Base-by-base conservation (phyloP, 2,329 filamentous ascomycete species). In the Diplodia intermedia region DNA sequence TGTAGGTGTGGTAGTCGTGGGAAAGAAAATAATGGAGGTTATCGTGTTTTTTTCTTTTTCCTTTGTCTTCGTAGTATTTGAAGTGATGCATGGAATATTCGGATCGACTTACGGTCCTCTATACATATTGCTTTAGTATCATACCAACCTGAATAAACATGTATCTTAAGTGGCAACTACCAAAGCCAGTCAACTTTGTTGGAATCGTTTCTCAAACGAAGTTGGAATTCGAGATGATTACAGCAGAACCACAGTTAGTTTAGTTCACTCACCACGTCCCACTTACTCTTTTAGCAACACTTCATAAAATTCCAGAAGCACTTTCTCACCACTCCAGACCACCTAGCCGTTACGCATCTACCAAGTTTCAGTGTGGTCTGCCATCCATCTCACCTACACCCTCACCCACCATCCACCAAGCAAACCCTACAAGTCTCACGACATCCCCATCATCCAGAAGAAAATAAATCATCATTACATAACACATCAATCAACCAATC, bases 341-440 rank as follows among this genome's bases (percentile, higher is more conserved):
- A n/a, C n/a, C n/a, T n/a, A n/a, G 9, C 1, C 8, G 7, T n/a
- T n/a, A 3, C 18, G 3, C 18, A 1, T 47, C 40, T 8, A 1
- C 9, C 18, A 18, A 9, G 40, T 9, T 7, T 15, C 6, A 18
- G 4, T 2, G 14, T 18, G 14, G 12, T 18, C 38, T 7, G 40
- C 15, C 40, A 26, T 26, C 23, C 23, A 26, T 43, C 40, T 2
- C 40, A 43, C 38, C 12, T 15, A 6, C 15, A 26, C 14, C 3
- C 38, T 43, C 38, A 14, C 38, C 38, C 14, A 18, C 38, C 14
- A 43, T 18, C 6, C 38, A 43, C 12, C 38, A n/a, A 43, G 15
- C 38, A 15, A 43, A 43, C 4, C 12, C 40, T 43, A 18, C 40
- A 43, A 33, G 2, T 1, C 5, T 2, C 15, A n/a, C 40, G 15